A percentile compares a stretch with the other conserved stretches of the same genome.
These are phyloP conservation scores for Ceratobasidium sp. DNA, from an alignment of 1,284 basidiomycete genomes.

Conservation along the genomic window DNA sequence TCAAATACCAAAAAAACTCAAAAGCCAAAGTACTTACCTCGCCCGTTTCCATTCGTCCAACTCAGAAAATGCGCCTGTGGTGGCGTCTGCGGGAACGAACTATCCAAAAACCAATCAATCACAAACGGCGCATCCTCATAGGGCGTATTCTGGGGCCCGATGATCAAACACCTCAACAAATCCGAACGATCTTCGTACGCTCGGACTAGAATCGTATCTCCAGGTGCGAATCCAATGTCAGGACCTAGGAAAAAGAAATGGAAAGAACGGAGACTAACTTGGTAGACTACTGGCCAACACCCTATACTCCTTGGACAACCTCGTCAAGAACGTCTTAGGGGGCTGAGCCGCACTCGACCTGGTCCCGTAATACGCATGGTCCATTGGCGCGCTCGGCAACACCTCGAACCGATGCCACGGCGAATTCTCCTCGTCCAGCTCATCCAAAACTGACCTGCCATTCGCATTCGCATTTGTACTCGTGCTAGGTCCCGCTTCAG, in stretches of 20 bases:
- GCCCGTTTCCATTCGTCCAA: conserved; percentile 93
- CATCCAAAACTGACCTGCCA: conserved; percentile 48
- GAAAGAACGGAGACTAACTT: conserved; percentile 61
- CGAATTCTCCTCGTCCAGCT: conserved; percentile 48
- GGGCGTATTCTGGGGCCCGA: conserved; percentile 93
- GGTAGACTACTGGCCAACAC: conserved; percentile 82
- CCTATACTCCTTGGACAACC: conserved; percentile 85
- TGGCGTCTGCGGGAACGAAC: conserved; percentile 86
- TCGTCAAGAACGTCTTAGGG: conserved; percentile 75
- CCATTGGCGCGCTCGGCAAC: conserved; percentile 74
- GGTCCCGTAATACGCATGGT: conserved; percentile 82
- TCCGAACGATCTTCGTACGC: conserved; percentile 80
- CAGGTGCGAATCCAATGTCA: conserved; percentile 27
- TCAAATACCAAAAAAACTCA: conserved; percentile 11
- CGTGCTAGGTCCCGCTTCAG: conserved; percentile 28
- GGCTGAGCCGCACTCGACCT: conserved; percentile 64
- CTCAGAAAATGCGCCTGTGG: conserved; percentile 91
- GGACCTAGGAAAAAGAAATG: conserved; percentile 30
- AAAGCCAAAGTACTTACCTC: conserved; percentile 64
- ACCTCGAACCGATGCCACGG: conserved; percentile 83
- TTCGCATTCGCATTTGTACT: conserved; percentile 34
- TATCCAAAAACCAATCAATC: conserved; percentile 92
- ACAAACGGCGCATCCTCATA: conserved; percentile 94
- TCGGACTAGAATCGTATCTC: conserved; percentile 61
- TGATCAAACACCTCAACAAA: conserved; percentile 86